These are phyloP conservation scores for Aspergillus terreus DNA, from an alignment of 2,329 filamentous ascomycete genomes.

Conservation along the genomic window DNA sequence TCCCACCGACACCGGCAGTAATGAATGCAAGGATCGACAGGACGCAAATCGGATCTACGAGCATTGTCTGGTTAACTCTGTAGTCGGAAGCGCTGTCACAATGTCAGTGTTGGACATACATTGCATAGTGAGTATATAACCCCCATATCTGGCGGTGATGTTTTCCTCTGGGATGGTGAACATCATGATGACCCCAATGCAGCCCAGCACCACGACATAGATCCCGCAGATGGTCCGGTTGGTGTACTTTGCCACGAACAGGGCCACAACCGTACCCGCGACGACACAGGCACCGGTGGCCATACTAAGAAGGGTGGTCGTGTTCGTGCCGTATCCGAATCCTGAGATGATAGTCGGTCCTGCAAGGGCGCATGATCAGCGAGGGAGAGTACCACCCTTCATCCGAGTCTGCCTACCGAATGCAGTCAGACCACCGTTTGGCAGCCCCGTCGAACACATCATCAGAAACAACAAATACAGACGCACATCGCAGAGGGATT, in stretches of 20 bases:
- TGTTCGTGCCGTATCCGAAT: not conserved
- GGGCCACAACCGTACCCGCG: constrained; percentile 17
- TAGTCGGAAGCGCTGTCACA: too few species aligned
- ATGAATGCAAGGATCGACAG: too few species aligned
- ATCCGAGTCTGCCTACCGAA: constrained; percentile 1
- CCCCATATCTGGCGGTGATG: too few species aligned
- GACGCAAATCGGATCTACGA: too few species aligned
- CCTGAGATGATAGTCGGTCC: constrained; percentile 4
- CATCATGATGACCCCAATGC: not conserved
- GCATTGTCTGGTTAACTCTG: too few species aligned
- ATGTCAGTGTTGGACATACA: too few species aligned
- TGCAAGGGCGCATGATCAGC: not conserved
- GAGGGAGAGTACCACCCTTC: not conserved
- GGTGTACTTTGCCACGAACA: constrained; percentile 1
- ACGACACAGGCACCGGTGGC: constrained; percentile 18
- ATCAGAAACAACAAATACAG: constrained; percentile 3
- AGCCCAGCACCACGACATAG: not conserved
- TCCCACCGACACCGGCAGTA: too few species aligned
- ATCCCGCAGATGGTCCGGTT: constrained; percentile 6
- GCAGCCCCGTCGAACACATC: constrained; percentile 2
- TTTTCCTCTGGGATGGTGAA: too few species aligned
- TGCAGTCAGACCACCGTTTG: constrained; percentile 8
- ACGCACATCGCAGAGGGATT: not conserved
- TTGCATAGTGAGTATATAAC: too few species aligned
- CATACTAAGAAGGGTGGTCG: constrained; percentile 2